Evolutionary conservation across 1,284 basidiomycete genomes (phyloP).

Genomic region (Paramarasmius palmivorus): DNA sequence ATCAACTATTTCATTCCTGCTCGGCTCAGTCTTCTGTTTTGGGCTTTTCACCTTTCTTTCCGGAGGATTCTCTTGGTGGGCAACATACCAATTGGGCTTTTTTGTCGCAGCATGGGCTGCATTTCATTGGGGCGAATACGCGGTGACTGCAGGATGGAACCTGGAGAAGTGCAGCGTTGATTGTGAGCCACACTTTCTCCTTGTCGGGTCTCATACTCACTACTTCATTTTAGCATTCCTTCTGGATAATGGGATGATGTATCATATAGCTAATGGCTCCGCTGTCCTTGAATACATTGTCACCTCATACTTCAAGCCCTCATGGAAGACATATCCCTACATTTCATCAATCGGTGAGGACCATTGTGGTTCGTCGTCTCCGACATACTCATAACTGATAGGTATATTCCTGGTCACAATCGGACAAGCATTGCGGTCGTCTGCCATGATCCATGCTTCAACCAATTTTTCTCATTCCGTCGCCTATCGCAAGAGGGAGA

Average conservation of each 20-base stretch:
- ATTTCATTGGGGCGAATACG: constrained; percentile 96
- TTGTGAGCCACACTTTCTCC: constrained; percentile 58
- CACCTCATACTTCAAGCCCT: constrained; percentile 66
- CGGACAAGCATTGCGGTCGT: constrained; percentile 82
- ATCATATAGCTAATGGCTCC: constrained; percentile 82
- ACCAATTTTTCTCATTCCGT: constrained; percentile 93
- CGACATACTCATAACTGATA: constrained; percentile 26
- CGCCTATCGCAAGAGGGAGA: constrained; percentile 69
- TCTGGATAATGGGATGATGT: constrained; percentile 86
- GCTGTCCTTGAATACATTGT: constrained; percentile 84
- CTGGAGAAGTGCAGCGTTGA: constrained; percentile 89
- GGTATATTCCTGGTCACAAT: constrained; percentile 64
- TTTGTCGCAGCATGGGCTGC: constrained; percentile 79
- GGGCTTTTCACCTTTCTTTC: constrained; percentile 50
- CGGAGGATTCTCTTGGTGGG: constrained; percentile 58
- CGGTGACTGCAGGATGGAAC: constrained; percentile 96
- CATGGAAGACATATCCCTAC: constrained; percentile 53
- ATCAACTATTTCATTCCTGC: constrained; percentile 71
- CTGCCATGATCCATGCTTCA: constrained; percentile 95
- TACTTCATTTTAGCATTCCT: constrained; percentile 74
- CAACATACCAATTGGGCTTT: constrained; percentile 77
- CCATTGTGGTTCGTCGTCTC: neutral
- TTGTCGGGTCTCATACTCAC: constrained; percentile 2
- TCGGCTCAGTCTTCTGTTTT: constrained; percentile 64
- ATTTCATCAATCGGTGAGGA: constrained; percentile 57